phyloP scores from a whole-genome alignment of 345 rosid genomes.

The Salix caprea region DNA sequence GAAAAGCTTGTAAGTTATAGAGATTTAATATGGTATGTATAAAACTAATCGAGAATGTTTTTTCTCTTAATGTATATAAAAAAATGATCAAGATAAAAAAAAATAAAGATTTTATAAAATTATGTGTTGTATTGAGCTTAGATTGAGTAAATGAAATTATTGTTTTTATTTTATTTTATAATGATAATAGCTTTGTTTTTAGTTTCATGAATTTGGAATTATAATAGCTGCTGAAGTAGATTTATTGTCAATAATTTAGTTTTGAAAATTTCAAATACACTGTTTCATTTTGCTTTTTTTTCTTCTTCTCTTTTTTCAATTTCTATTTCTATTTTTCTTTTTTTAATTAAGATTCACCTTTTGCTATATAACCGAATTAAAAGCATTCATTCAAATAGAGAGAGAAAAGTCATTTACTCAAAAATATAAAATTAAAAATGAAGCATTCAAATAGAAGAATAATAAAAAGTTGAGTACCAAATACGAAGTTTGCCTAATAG shows the following conservation, averaged over 20 bases:
- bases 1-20: too few relatives aligned
- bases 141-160: not conserved
- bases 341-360: too few relatives aligned
- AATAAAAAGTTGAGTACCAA: not conserved
- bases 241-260: not conserved
- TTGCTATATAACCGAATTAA: too few relatives aligned
- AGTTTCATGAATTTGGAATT: not conserved
- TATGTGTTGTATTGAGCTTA: not conserved
- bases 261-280: not conserved
- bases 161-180: accelerated
- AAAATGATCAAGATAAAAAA: not conserved
- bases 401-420: not conserved
- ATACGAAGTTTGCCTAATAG: too few relatives aligned
- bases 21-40: too few relatives aligned
- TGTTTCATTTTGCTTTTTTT: too few relatives aligned
- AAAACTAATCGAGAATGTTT: too few relatives aligned
- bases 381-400: too few relatives aligned
- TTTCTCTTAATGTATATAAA: too few relatives aligned
- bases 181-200: not conserved
- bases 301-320: too few relatives aligned
- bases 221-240: accelerated
- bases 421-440: not conserved
- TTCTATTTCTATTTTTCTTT: too few relatives aligned
- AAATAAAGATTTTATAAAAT: not conserved
- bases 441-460: not conserved